phyloP scores from a whole-genome alignment of 2,329 filamentous ascomycete genomes.

The Microascus cirrosus region DNA sequence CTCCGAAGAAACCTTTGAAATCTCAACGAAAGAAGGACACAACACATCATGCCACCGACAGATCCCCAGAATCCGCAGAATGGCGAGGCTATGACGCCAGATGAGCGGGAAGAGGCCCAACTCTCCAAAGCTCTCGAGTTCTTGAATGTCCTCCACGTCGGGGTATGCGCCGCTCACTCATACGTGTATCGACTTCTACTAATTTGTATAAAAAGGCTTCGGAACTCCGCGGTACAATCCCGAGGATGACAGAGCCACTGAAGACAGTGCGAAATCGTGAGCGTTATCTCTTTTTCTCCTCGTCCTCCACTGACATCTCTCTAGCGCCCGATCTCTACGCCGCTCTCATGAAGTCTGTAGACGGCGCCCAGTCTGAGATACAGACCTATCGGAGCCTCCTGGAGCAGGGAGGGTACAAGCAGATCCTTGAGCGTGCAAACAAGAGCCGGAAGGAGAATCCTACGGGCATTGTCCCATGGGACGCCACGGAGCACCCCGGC shows the following conservation, averaged over 20 bases:
- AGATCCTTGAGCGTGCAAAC: slow-evolving; percentile 38
- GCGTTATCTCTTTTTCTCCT: slow-evolving; percentile 9
- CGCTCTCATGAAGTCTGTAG: slow-evolving; percentile 35
- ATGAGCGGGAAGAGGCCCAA: slow-evolving; percentile 34
- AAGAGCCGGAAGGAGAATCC: slow-evolving; percentile 44
- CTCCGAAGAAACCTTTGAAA: background rate
- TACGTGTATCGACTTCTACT: background rate
- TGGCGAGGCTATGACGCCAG: slow-evolving; percentile 9
- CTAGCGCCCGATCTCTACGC: slow-evolving; percentile 38
- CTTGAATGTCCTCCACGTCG: slow-evolving; percentile 40
- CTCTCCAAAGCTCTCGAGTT: slow-evolving; percentile 37
- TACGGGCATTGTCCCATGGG: slow-evolving; percentile 47
- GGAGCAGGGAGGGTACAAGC: slow-evolving; percentile 32
- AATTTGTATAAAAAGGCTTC: slow-evolving; percentile 11
- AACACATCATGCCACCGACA: background rate
- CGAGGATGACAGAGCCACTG: slow-evolving; percentile 39
- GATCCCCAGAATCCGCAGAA: background rate
- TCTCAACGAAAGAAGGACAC: background rate
- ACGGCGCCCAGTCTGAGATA: slow-evolving; percentile 36
- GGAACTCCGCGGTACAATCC: slow-evolving; percentile 35
- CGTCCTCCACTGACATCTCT: slow-evolving; percentile 9
- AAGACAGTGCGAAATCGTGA: slow-evolving; percentile 27
- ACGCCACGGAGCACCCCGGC: slow-evolving; percentile 44
- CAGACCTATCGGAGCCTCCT: slow-evolving; percentile 36
- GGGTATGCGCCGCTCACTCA: slow-evolving; percentile 25